Evolutionary conservation across 495 filamentous ascomycete genomes (phyloP), one percentile per base, ranked within the genome.

Genomic region (Terfezia boudieri): DNA sequence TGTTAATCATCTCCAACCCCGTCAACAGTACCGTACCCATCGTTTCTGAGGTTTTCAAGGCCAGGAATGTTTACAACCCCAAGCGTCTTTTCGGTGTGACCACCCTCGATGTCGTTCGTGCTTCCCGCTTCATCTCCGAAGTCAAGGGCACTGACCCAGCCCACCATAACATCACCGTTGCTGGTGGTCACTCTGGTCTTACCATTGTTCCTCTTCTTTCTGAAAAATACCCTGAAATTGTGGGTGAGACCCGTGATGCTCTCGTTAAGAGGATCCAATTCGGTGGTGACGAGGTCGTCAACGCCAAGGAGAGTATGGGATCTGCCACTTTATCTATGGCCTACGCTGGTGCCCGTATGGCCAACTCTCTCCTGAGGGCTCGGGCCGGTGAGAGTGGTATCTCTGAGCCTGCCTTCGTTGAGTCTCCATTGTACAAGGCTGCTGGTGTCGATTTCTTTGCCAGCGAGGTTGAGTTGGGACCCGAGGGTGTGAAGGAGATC

Each of bases 1-100:
- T 96, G 70, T 81, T 96, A 66, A 79, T 98, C 74, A 98, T 98
- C 72, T 78, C 86, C 70, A 98, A 98, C 78, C 90, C 90, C 36
- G 90, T 98, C 71, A 98, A 98, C 84, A 92, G 84, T 65, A 98
- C 90, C 61, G 92, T 98, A 63, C 92, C 90, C 66, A 98, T 98
- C 73, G 77, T 79, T 63, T 81, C 90, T 67, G 92, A 98, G 76
- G 78, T 96, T 68, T 94, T 84, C 83, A 96, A 95, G 81, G 70
- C 77, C 64, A 74, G 72, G 59, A 84, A 84, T 61, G 87, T 94
- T 69, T 96, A 95, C 80, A 88, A 98, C 80, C 90, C 90, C 66
- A 90, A 88, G 78, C 82, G 83, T 59, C 84, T 98, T 59, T 98
- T 98, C 74, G 90, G 90, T 76, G 92, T 98, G 66, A 98, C 90